Evolutionary conservation across 1,284 basidiomycete genomes (phyloP), one percentile per base, ranked within the genome.

Genomic region (Neolentinus lepideus): DNA sequence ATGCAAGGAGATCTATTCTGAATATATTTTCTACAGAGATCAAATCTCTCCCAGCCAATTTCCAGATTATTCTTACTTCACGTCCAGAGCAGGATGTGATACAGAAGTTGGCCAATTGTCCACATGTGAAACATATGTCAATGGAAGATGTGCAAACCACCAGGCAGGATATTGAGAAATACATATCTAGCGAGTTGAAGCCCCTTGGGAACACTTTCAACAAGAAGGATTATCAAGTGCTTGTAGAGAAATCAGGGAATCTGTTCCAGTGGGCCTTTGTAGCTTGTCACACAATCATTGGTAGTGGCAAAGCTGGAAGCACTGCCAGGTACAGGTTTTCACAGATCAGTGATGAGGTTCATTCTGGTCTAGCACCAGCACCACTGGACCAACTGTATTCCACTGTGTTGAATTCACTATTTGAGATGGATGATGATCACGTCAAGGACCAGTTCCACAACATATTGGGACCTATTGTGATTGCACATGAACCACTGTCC

Each of bases 61-160:
- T 59, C 52, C 50, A 58, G 14, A 29, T 62, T n/a, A 9, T 62
- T 16, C 46, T 62, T 12, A 58, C 58, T 26, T 46, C 53, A n/a
- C 55, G 61, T 27, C 46, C 45, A 16, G 59, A 62, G 25, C 11
- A 19, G 11, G 59, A 58, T 51, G 52, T 61, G 19, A 19, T 22
- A 8, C 3, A 16, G 2, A 36, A 14, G n/a, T 48, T 60, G 16
- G 2, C 24, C n/a, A 16, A n/a, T 2, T 31, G 29, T 16, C 14
- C 25, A n/a, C 25, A 54, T 35, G 46, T 46, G 8, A 29, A 52
- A 36, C 35, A 35, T 22, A 54, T 54, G 52, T 52, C 22, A 52
- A 43, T 53, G 21, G 50, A 27, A 11, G 31, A 19, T 21, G 27
- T 19, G 24, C 24, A 36, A 29, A n/a, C 16, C 10, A 52, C 35